Evolutionary conservation across 805 yeast genomes (phyloP), one percentile per base, ranked within the genome.

Genomic region (Teunomyces cretensis): DNA sequence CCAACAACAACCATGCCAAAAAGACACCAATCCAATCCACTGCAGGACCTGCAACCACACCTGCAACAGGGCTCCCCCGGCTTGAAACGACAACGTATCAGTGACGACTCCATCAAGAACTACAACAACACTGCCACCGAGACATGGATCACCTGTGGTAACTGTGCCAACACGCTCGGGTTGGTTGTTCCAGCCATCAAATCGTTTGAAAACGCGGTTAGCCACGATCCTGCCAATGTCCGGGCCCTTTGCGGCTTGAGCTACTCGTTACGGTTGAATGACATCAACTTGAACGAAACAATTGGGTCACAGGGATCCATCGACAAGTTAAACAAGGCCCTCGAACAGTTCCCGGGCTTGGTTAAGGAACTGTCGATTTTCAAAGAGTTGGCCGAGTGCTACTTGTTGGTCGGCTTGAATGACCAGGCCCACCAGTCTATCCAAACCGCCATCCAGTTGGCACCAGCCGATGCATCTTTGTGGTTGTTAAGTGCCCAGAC

Each of bases 381-480:
- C 68, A 71, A 67, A 41, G 84, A 79, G 53, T 62, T 80, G 42
- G 72, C 80, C 0, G 79, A 77, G 47, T 74, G 81, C 44, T 80
- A 80, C 52, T 53, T 76, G 11, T 57, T 70, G 9, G 51, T 75
- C 7, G 75, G 77, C 30, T 68, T 76, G 46, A 67, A 65, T 37
- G 81, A 78, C 33, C 79, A 76, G 47, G 81, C 85, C 0, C 81
- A 78, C 51, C 71, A 67, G 40, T 64, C 77, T 2, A 64, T 76
- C 14, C 74, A 70, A 43, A 65, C 74, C 39, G 77, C 77, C 2
- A 53, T 77, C 4, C 66, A 60, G 31, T 48, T 70, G 16, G 46
- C 54, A 24, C 71, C 69, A 3, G 58, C 61, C 28, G 79, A 79
- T 51, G 71, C 84, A 1, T 58, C 69, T 15, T 57, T 76, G 16